Conservation (phyloP, 345 rosid genomes). For the Linum tenue region DNA sequence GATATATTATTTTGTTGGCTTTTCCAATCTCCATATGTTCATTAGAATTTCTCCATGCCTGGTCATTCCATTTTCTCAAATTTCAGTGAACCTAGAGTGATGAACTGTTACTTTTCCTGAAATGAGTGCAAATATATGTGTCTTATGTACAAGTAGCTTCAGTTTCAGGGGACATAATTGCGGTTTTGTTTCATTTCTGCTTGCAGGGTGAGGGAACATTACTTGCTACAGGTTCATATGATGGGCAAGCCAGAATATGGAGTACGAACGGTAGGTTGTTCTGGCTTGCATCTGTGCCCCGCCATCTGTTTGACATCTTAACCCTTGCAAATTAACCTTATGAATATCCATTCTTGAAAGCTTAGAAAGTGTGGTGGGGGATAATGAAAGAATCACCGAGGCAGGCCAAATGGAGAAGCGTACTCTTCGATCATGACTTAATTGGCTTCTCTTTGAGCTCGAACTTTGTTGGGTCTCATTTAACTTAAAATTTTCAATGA, state of each 20-base stretch:
- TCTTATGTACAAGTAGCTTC: background rate
- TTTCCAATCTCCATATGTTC: background rate
- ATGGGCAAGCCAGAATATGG: slow-evolving; percentile 98
- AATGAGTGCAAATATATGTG: background rate
- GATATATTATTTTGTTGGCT: background rate
- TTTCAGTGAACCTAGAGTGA: background rate
- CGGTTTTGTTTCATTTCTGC: slow-evolving; percentile 10
- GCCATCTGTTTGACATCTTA: background rate
- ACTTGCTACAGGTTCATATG: slow-evolving; percentile 96
- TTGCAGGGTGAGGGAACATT: slow-evolving; percentile 83
- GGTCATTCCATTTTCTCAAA: background rate
- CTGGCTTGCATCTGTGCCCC: background rate
- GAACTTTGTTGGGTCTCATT: background rate
- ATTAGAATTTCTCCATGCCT: background rate
- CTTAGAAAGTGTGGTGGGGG: background rate
- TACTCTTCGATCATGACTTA: background rate
- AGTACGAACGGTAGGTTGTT: slow-evolving; percentile 52
- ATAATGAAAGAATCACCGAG: background rate
- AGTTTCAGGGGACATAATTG: background rate
- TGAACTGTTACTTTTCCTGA: too few relatives aligned
- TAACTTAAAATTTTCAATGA: background rate
- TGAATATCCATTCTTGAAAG: background rate
- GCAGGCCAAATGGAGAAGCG: background rate
- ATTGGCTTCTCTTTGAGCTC: background rate
- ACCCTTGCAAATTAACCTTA: background rate